Percentiles rank a stretch among this genome's conserved stretches.
Conservation (phyloP, 129 eudicot species). For the Artemisia tridentata region DNA sequence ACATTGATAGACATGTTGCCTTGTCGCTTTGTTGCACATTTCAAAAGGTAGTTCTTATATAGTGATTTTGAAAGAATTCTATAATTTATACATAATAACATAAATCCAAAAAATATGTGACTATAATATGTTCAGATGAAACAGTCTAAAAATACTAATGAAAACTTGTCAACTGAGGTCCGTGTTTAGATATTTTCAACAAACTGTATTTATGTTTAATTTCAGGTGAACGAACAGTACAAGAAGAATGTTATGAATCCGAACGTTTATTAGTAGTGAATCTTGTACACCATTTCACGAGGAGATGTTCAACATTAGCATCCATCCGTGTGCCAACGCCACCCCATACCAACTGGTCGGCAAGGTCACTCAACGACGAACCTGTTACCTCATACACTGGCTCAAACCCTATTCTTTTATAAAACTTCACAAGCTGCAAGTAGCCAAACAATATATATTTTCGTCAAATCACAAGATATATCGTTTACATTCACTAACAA, state of each 20-base stretch:
- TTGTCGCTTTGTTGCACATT: too few relatives aligned
- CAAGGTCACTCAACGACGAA: conserved; percentile 51
- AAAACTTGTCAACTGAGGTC: too few relatives aligned
- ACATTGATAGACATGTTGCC: too few relatives aligned
- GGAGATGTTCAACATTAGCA: conserved; percentile 61
- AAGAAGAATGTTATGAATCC: not conserved
- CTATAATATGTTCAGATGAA: too few relatives aligned
- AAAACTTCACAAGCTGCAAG: conserved; percentile 72
- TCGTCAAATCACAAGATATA: too few relatives aligned
- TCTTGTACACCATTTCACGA: conserved; percentile 70
- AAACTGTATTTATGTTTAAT: not conserved
- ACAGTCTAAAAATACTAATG: too few relatives aligned
- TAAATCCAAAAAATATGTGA: too few relatives aligned
- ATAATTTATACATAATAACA: too few relatives aligned
- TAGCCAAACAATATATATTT: not conserved
- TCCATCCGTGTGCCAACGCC: conserved; percentile 85
- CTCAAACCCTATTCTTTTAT: conserved; percentile 74
- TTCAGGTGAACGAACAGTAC: not conserved
- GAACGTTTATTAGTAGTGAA: conserved; percentile 30
- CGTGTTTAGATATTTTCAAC: not conserved
- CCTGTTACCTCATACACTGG: conserved; percentile 69
- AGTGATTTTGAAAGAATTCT: too few relatives aligned
- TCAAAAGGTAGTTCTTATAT: too few relatives aligned
- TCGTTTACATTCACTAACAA: too few relatives aligned
- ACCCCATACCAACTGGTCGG: conserved; percentile 78